A percentile compares a stretch with the other conserved stretches of the same genome.
These are phyloP conservation scores for Magnusiomyces magnusii DNA, from an alignment of 1,139 yeast species.

Conservation along the genomic window DNA sequence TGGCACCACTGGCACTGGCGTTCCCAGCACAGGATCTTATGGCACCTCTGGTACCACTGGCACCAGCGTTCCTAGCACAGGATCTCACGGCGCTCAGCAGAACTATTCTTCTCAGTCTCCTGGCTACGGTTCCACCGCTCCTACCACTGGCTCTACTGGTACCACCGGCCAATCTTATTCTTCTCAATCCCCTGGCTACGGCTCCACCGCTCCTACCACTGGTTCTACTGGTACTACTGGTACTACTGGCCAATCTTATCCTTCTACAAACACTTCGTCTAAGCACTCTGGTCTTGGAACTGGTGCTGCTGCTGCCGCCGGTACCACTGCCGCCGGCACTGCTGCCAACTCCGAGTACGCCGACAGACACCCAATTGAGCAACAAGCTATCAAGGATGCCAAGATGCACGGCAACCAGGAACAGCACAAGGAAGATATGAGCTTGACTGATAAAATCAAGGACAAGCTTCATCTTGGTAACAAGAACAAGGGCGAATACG, in stretches of 20 bases:
- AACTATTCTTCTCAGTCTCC: too few species aligned
- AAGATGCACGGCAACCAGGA: background rate
- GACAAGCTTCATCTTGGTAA: conserved; percentile 15
- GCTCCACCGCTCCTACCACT: background rate
- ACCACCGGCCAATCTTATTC: conserved; percentile 4
- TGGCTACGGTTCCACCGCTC: background rate
- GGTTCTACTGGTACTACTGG: conserved; percentile 3
- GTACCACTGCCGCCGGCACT: background rate
- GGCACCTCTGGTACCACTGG: background rate
- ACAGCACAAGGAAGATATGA: background rate
- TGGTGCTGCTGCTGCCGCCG: background rate
- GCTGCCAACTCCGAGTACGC: background rate
- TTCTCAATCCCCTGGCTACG: background rate
- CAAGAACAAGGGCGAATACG: background rate
- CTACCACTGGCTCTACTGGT: background rate
- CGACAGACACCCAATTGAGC: background rate
- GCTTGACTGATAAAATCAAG: conserved; percentile 14
- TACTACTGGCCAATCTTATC: conserved; percentile 1
- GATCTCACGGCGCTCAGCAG: background rate
- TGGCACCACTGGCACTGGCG: too few species aligned
- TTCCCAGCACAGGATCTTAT: too few species aligned
- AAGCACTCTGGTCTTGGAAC: background rate
- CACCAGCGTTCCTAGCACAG: background rate
- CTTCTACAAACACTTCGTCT: conserved; percentile 1
- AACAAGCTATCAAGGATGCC: background rate